Percentiles rank a stretch among this genome's conserved stretches.
Conservation (phyloP, 1,284 basidiomycete genomes). For the Fomitopsis betulina region DNA sequence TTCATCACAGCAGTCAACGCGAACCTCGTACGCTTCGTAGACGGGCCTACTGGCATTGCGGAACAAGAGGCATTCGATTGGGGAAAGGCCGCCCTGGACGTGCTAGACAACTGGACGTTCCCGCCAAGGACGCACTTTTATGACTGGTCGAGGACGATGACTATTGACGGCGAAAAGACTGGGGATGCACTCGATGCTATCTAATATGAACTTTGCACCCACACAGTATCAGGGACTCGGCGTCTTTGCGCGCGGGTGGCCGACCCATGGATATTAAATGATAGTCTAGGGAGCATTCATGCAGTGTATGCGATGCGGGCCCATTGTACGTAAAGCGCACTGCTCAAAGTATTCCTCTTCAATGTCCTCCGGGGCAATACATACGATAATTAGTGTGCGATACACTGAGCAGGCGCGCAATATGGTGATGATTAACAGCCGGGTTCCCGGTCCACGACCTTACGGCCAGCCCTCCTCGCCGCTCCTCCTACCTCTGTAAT, state of each 20-base stretch:
- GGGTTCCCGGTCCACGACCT: neutral
- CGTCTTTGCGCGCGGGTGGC: no score
- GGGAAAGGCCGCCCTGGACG: constrained; percentile 68
- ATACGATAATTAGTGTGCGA: neutral
- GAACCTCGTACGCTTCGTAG: constrained; percentile 62
- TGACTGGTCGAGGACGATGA: constrained; percentile 26
- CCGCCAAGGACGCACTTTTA: constrained; percentile 14
- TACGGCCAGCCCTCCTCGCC: constrained; percentile 45
- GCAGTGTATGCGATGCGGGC: neutral
- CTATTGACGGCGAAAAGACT: constrained; percentile 6
- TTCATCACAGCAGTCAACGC: constrained; percentile 70
- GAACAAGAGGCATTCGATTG: constrained; percentile 68
- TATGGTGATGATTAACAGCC: neutral
- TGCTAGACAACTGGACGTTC: constrained; percentile 60
- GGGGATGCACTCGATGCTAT: constrained; percentile 7
- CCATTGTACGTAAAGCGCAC: neutral
- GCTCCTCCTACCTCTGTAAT: constrained; percentile 49
- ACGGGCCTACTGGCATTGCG: constrained; percentile 54
- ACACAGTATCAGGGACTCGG: no score
- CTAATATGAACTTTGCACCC: neutral
- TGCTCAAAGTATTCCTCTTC: neutral
- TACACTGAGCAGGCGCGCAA: no score
- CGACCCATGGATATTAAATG: no score
- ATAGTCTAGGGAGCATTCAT: neutral
- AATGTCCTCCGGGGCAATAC: neutral